Evolutionary conservation across 306 rosid genomes (phyloP).

Genomic region (Trifolium pratense): DNA sequence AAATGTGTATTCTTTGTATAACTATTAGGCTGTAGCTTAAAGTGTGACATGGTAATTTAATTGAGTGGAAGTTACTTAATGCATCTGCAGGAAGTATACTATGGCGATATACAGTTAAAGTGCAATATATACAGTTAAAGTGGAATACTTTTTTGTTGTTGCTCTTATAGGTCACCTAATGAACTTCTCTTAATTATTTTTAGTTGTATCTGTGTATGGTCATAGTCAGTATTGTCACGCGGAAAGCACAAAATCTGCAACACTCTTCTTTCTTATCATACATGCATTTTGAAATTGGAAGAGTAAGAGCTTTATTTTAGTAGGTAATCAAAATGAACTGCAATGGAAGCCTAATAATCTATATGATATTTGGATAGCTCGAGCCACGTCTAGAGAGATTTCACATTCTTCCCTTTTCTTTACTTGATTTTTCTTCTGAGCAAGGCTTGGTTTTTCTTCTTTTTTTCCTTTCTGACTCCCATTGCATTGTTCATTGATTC

Average conservation of each 20-base stretch:
- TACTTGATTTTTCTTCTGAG: too few relatives aligned
- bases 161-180: not conserved
- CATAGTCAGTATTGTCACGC: not conserved
- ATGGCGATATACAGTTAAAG: not conserved
- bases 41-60: not conserved
- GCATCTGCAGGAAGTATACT: not conserved
- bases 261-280: too few relatives aligned
- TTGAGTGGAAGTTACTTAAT: not conserved
- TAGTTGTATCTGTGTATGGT: not conserved
- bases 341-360: too few relatives aligned
- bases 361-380: too few relatives aligned
- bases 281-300: too few relatives aligned
- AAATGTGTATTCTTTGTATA: not conserved
- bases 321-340: too few relatives aligned
- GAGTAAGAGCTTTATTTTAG: too few relatives aligned
- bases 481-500: too few relatives aligned
- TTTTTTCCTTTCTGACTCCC: too few relatives aligned
- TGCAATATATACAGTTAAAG: not conserved
- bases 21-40: conserved; percentile 5
- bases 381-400: too few relatives aligned
- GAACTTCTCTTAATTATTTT: not conserved
- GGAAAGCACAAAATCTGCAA: not conserved
- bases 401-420: too few relatives aligned
- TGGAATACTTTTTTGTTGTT: not conserved
- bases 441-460: too few relatives aligned